Base-by-base conservation (phyloP, 345 rosid species). In the Turritis glabra region DNA sequence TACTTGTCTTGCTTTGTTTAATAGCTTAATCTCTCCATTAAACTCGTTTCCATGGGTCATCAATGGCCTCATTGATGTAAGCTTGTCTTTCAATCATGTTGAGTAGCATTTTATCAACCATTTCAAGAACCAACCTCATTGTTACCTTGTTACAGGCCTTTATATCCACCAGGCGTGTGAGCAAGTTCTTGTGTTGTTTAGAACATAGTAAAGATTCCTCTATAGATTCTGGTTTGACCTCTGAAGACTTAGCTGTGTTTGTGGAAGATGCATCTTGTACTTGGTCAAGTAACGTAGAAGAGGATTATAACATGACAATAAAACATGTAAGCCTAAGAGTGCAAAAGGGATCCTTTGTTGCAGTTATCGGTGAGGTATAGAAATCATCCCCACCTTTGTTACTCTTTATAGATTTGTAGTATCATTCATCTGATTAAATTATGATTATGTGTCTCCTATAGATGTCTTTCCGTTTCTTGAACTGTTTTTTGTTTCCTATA, bases 1-100 rank as follows among this genome's bases (percentile, higher is more conserved):
- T 81, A 91, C 98, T 67, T 93, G 97, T 79, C 88, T 93, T 70
- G 97, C 98, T 51, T 73, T 93, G 73, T 91, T 91, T 74, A 93
- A 91, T 77, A 88, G 79, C 69, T 70, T 93, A 83, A 91, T 93
- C 72, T 89, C 97, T 83, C 98, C 96, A 80, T 85, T 91, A 40
- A 93, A 93, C 81, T 91, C 96, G 40, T 93, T 93, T 79, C 97
- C 96, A 29, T 93, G 97, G 98, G 97, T 91, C 81, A 93, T 93
- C 41, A 93, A 93, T 77, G 98, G 97, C 69, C 79, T 93, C 58
- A 88, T 93, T 78, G 98, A 93, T 69, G 97, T 93, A 86, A 89
- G 97, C 81, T 76, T 60, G 6, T 74, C 54, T 51, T 26, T 62
- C 18, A 61, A 17, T 72, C 72, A 40, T 73, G 57, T 62, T 44